phyloP scores from a whole-genome alignment of 176 grass and related monocot genomes.

The Bromus sterilis region DNA sequence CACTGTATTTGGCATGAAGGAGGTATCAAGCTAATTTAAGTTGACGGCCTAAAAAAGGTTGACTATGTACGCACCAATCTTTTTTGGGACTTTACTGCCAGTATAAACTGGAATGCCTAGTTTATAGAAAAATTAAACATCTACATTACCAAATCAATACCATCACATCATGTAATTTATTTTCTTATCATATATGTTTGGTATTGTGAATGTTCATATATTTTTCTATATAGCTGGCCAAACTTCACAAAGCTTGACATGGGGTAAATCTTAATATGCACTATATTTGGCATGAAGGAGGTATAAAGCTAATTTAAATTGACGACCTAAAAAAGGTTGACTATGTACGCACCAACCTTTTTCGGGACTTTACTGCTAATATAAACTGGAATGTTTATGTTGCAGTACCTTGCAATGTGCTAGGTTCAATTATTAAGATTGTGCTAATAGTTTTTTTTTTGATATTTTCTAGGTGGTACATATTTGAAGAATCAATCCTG shows the following conservation, averaged over 20 bases:
- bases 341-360: neutral
- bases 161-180: neutral
- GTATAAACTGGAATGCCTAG: too few relatives aligned
- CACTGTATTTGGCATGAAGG: neutral
- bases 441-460: constrained; percentile 12
- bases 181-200: neutral
- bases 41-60: neutral
- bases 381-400: constrained; percentile 2
- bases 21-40: neutral
- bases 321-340: neutral
- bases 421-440: neutral
- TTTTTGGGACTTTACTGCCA: too few relatives aligned
- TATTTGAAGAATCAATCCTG: constrained; percentile 74
- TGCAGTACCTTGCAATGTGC: neutral
- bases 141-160: too few relatives aligned
- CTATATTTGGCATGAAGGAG: neutral
- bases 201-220: neutral
- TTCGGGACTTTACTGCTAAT: neutral
- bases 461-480: constrained; percentile 72
- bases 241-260: neutral
- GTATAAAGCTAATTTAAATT: neutral
- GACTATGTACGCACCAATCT: neutral
- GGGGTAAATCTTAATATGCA: neutral
- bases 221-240: neutral
- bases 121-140: neutral